Percentiles rank a stretch among this genome's conserved stretches.
Conservation (phyloP, 2,329 filamentous ascomycete genomes). For the Penicillium sp. region DNA sequence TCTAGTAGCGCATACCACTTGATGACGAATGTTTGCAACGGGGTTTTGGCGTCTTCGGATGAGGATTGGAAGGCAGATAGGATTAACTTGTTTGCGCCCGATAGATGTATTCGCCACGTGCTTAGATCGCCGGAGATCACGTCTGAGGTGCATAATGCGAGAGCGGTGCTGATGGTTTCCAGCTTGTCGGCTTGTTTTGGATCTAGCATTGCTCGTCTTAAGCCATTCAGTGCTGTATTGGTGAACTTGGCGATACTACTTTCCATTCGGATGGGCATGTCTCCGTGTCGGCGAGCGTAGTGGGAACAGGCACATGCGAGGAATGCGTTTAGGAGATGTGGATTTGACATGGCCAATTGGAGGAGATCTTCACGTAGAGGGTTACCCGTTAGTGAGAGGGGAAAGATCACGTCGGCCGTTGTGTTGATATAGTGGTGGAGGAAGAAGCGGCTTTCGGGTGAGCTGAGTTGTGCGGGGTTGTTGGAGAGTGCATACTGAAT, state of each 20-base stretch:
- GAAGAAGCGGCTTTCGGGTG: conserved; percentile 5
- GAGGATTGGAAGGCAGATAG: conserved; percentile 1
- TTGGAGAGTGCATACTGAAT: conserved; percentile 2
- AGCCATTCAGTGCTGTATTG: conserved; percentile 2
- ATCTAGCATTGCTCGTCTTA: conserved; percentile 4
- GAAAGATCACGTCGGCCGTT: conserved; percentile 5
- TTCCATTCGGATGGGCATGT: not conserved
- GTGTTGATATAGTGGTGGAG: conserved; percentile 6
- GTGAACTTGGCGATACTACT: conserved; percentile 5
- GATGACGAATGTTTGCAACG: conserved; percentile 1
- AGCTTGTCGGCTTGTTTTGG: conserved; percentile 2
- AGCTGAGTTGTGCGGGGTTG: not conserved
- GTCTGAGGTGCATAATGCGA: conserved; percentile 8
- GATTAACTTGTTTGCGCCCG: conserved; percentile 6
- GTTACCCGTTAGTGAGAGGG: conserved; percentile 3
- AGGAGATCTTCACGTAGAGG: conserved; percentile 5
- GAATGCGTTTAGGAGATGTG: conserved; percentile 6
- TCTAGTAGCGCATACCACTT: conserved; percentile 7
- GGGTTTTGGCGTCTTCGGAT: not conserved
- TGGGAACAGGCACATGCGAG: conserved; percentile 6
- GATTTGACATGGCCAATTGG: conserved; percentile 3
- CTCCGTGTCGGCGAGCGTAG: conserved; percentile 1
- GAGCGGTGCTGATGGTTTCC: conserved; percentile 6
- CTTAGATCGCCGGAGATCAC: conserved; percentile 6
- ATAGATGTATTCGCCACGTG: conserved; percentile 6